Conservation (phyloP, 345 rosid genomes). For the Citrus trifoliata region DNA sequence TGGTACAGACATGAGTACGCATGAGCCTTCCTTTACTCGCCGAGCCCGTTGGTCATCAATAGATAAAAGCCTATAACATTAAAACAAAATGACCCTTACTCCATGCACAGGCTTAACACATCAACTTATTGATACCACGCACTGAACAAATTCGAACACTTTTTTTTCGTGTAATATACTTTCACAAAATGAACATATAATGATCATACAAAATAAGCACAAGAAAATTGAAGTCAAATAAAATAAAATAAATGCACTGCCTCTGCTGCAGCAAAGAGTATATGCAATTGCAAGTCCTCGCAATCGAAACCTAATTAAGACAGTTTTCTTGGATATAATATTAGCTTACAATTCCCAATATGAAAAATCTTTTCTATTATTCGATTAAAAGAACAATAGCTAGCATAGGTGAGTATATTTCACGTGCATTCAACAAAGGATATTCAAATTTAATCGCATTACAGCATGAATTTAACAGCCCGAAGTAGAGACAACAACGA, state of each 20-base stretch:
- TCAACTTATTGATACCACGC: neutral
- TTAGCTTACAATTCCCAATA: neutral
- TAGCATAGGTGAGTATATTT: too few species aligned
- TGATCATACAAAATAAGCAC: neutral
- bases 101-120: neutral
- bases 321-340: neutral
- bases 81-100: neutral
- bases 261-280: conserved; percentile 90
- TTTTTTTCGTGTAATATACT: neutral
- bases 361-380: neutral
- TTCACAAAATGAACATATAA: neutral
- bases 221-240: neutral
- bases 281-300: conserved; percentile 92
- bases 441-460: neutral
- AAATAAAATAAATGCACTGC: conserved; percentile 23
- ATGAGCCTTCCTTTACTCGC: fast-evolving
- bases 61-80: conserved; percentile 49
- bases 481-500: neutral
- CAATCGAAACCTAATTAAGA: conserved; percentile 64
- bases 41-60: too few species aligned
- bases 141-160: neutral
- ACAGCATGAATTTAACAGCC: neutral
- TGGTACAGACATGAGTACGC: too few species aligned
- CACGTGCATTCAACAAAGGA: too few species aligned
- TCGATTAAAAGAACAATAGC: neutral